Conservation (phyloP, 2,329 filamentous ascomycete species). For the Aspergillus quadricinctus region DNA sequence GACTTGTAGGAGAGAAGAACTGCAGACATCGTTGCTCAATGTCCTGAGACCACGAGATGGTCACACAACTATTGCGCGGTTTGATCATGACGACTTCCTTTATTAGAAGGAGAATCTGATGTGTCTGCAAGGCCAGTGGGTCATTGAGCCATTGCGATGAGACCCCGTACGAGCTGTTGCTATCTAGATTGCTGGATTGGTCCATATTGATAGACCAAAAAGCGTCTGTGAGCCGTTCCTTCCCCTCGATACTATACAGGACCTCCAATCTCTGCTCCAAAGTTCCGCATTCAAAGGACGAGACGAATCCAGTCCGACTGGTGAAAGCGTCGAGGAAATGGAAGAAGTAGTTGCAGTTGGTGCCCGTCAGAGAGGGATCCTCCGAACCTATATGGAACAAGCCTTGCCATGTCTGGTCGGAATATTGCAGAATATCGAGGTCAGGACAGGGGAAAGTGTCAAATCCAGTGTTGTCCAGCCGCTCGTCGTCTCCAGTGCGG, state of each 20-base stretch:
- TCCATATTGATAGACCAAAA: background rate
- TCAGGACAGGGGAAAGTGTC: constrained; percentile 1
- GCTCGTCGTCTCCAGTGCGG: constrained; percentile 1
- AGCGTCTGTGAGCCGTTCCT: background rate
- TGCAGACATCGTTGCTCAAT: constrained; percentile 24
- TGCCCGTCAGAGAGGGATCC: background rate
- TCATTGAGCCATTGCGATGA: constrained; percentile 24
- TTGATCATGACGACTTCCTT: constrained; percentile 33
- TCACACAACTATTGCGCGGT: constrained; percentile 27
- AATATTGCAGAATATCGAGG: background rate
- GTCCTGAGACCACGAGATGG: constrained; percentile 31
- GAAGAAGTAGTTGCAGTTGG: constrained; percentile 14
- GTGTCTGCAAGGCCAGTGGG: constrained; percentile 32
- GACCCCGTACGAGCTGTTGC: background rate
- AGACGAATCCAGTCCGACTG: constrained; percentile 32
- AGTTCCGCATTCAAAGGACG: constrained; percentile 37
- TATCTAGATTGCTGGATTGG: background rate
- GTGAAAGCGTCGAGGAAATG: constrained; percentile 35
- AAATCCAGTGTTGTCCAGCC: background rate
- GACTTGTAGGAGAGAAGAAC: constrained; percentile 21
- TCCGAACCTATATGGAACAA: constrained; percentile 6
- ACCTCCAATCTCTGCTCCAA: constrained; percentile 27
- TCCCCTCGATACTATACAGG: constrained; percentile 1
- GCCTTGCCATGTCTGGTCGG: constrained; percentile 9
- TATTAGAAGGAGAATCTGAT: constrained; percentile 33